Evolutionary conservation across 2,329 filamentous ascomycete genomes (phyloP), one percentile per base, ranked within the genome.

Genomic region (Diaporthe australafricana): DNA sequence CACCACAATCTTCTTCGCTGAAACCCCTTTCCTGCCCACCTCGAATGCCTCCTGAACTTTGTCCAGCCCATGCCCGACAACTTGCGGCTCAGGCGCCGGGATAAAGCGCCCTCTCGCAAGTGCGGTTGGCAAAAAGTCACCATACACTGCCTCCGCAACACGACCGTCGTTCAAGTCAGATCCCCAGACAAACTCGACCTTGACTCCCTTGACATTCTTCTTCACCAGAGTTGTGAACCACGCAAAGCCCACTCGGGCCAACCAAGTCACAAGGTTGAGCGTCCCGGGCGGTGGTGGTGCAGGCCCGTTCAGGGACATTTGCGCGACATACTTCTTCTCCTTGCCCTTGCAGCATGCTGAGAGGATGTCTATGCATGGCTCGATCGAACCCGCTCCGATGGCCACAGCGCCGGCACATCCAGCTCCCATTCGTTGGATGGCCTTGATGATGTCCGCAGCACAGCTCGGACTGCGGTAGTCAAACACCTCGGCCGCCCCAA

Each of bases 401-500:
- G 77, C 77, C 2, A 76, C 35, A 1, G 71, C 77, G 22, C 78
- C 78, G 0, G 71, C 77, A 9, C 71, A 72, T 2, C 40, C 69
- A 45, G 74, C 74, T 2, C 75, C 77, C 9, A 50, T 27, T 8
- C 38, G 16, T 16, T 70, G 35, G 27, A 78, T 69, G 0, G 75
- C 77, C 8, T 45, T 71, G 1, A 79, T 70, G 16, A 84, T 55
- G 7, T 83, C 79, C 2, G 73, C 57, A 3, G 76, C 75, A 3
- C 82, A 63, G 0, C 73, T 77, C 0, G 70, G 22, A 71, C 76
- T 78, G 16, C 76, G 78, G 76, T 87, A 85, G 76, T 87, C 84
- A 74, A 86, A 84, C 0, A 83, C 82, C 3, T 77, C 74, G 2
- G 74, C 75, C 0, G 84, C 84, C 16, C 86, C 85, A 0, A 87